Evolutionary conservation across 352 stramenopile species (phyloP).

Genomic region (Thraustotheca clavata): DNA sequence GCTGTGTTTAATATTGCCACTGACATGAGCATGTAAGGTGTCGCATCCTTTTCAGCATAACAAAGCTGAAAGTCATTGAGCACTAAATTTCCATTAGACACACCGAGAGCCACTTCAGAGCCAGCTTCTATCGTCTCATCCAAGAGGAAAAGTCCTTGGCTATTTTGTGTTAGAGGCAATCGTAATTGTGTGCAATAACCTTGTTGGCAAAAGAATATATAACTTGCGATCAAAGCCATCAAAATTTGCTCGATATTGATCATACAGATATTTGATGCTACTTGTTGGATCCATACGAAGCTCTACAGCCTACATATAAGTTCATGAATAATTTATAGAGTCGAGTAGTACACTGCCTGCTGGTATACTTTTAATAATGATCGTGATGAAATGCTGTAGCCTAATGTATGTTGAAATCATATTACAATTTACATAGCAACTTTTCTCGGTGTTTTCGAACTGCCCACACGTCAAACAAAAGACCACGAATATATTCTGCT

Average conservation of each 20-base stretch:
- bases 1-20: conserved; percentile 48
- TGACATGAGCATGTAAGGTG: conserved; percentile 59
- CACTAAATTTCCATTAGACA: conserved; percentile 55
- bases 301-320: conserved; percentile 34
- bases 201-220: conserved; percentile 59
- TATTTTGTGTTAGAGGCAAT: background rate
- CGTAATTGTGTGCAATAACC: background rate
- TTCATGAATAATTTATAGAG: background rate
- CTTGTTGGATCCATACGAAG: conserved; percentile 45
- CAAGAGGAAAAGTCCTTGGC: conserved; percentile 53
- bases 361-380: conserved; percentile 73
- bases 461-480: conserved; percentile 39
- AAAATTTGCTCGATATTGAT: conserved; percentile 57
- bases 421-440: conserved; percentile 20
- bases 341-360: conserved; percentile 43
- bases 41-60: background rate
- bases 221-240: conserved; percentile 49
- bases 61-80: conserved; percentile 63
- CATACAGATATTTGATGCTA: conserved; percentile 59
- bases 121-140: conserved; percentile 46
- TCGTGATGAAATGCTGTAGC: conserved; percentile 40
- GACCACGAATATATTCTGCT: conserved; percentile 35
- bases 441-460: conserved; percentile 49
- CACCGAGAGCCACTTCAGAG: conserved; percentile 47
- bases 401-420: background rate